phyloP scores from a whole-genome alignment of 2,329 filamentous ascomycete species.

The Hysterium pulicare region DNA sequence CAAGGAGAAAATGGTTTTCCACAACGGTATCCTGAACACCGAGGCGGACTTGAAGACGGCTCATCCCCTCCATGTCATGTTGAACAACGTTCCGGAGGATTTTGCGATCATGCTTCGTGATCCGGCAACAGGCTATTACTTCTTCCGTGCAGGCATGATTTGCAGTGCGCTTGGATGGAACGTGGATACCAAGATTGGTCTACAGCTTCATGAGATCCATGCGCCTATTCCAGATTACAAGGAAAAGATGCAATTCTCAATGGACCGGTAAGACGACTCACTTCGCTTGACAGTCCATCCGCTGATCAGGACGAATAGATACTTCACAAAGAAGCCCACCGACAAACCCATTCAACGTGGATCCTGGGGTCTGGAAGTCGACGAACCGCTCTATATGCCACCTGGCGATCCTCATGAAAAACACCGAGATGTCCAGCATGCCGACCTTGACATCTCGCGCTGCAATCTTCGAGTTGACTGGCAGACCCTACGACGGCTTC shows the following conservation, averaged over 20 bases:
- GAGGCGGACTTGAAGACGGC: slow-evolving; percentile 58
- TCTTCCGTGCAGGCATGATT: slow-evolving; percentile 70
- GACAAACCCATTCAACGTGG: slow-evolving; percentile 76
- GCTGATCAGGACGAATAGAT: slow-evolving; percentile 47
- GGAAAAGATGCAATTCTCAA: slow-evolving; percentile 82
- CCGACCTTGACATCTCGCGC: slow-evolving; percentile 55
- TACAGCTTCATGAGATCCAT: slow-evolving; percentile 69
- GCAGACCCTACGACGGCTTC: slow-evolving; percentile 79
- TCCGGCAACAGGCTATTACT: slow-evolving; percentile 67
- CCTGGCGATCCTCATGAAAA: slow-evolving; percentile 63
- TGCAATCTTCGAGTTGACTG: slow-evolving; percentile 76
- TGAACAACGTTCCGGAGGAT: slow-evolving; percentile 80
- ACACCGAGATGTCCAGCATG: slow-evolving; percentile 57
- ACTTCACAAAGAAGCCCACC: slow-evolving; percentile 73
- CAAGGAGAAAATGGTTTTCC: slow-evolving; percentile 54
- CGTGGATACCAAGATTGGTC: slow-evolving; percentile 68
- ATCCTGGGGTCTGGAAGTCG: slow-evolving; percentile 79
- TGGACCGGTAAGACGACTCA: slow-evolving; percentile 63
- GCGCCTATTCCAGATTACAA: slow-evolving; percentile 75
- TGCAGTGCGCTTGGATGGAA: slow-evolving; percentile 83
- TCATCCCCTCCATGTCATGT: slow-evolving; percentile 65
- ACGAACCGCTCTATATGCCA: slow-evolving; percentile 71
- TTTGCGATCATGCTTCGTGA: slow-evolving; percentile 75
- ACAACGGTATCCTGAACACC: slow-evolving; percentile 66
- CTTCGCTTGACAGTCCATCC: slow-evolving; percentile 7